Evolutionary conservation across 2,329 filamentous ascomycete genomes (phyloP).

Genomic region (Trichoderma brevicompactum): DNA sequence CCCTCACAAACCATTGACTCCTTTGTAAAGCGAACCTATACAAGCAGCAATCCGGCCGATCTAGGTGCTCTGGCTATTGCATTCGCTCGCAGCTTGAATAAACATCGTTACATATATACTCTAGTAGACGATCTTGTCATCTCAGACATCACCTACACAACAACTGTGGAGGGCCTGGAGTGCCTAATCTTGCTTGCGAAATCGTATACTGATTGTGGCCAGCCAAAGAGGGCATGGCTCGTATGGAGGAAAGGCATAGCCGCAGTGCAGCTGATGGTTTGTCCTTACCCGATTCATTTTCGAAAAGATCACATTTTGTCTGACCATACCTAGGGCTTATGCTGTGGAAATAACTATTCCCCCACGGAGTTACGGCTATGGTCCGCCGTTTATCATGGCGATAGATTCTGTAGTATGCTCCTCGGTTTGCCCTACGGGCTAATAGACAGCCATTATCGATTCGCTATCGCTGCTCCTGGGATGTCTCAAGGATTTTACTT

Average conservation of each 20-base stretch:
- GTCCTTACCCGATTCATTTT: slow-evolving; percentile 29
- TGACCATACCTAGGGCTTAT: slow-evolving; percentile 24
- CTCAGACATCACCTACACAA: slow-evolving; percentile 46
- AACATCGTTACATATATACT: slow-evolving; percentile 39
- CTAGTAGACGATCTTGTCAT: slow-evolving; percentile 47
- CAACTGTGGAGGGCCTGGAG: slow-evolving; percentile 49
- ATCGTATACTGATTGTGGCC: slow-evolving; percentile 50
- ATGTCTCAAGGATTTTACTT: slow-evolving; percentile 29
- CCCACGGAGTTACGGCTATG: slow-evolving; percentile 36
- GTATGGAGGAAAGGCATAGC: slow-evolving; percentile 46
- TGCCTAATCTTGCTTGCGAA: slow-evolving; percentile 49
- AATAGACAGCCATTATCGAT: slow-evolving; percentile 28
- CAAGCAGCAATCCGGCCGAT: slow-evolving; percentile 44
- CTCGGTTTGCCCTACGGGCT: slow-evolving; percentile 45
- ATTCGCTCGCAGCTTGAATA: slow-evolving; percentile 43
- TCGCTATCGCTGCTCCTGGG: slow-evolving; percentile 5
- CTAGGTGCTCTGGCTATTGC: slow-evolving; percentile 45
- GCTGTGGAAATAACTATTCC: slow-evolving; percentile 9
- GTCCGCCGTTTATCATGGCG: slow-evolving; percentile 38
- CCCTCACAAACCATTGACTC: slow-evolving; percentile 40
- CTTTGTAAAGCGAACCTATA: slow-evolving; percentile 45
- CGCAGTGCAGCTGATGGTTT: slow-evolving; percentile 49
- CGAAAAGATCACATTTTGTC: neutral
- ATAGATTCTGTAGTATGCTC: slow-evolving; percentile 50
- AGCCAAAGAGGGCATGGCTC: slow-evolving; percentile 49